Evolutionary conservation across 2,329 filamentous ascomycete species (phyloP).

Genomic region (Fusarium armeniacum): DNA sequence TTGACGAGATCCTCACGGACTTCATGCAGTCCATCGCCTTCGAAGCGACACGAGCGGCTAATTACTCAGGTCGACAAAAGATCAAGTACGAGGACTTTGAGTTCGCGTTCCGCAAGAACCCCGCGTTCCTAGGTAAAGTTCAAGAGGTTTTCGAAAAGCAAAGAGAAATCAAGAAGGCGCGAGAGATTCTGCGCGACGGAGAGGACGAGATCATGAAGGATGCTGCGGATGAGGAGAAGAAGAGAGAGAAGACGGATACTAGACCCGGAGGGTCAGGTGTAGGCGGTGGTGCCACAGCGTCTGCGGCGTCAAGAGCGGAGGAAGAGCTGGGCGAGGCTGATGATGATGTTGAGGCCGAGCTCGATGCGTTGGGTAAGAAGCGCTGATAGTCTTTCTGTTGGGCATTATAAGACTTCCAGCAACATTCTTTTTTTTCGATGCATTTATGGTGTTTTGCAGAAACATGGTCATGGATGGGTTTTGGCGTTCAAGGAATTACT

Average conservation of each 20-base stretch:
- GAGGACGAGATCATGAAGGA: conserved; percentile 71
- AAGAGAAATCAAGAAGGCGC: conserved; percentile 84
- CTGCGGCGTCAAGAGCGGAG: conserved; percentile 55
- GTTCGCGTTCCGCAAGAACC: conserved; percentile 89
- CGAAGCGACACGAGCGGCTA: conserved; percentile 86
- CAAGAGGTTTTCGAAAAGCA: conserved; percentile 92
- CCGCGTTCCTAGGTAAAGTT: conserved; percentile 87
- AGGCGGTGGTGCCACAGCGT: background rate
- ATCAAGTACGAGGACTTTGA: conserved; percentile 99
- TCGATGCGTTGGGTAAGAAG: conserved; percentile 58
- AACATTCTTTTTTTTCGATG: background rate
- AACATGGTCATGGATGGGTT: conserved; percentile 3
- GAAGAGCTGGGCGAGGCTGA: conserved; percentile 68
- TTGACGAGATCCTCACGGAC: conserved; percentile 96
- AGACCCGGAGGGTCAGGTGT: conserved; percentile 54
- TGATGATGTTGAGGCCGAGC: conserved; percentile 62
- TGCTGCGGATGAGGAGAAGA: conserved; percentile 61
- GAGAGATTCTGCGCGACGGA: conserved; percentile 80
- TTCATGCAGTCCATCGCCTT: conserved; percentile 96
- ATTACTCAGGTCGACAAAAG: conserved; percentile 91
- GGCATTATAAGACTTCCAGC: background rate
- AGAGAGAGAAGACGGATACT: conserved; percentile 51
- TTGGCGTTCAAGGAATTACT: conserved; percentile 26
- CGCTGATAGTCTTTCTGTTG: conserved; percentile 43
- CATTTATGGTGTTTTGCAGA: conserved; percentile 20